A percentile compares a stretch with the other conserved stretches of the same genome.
phyloP scores from a whole-genome alignment of 768 basidiomycete genomes.

The Chalciporus chontae region DNA sequence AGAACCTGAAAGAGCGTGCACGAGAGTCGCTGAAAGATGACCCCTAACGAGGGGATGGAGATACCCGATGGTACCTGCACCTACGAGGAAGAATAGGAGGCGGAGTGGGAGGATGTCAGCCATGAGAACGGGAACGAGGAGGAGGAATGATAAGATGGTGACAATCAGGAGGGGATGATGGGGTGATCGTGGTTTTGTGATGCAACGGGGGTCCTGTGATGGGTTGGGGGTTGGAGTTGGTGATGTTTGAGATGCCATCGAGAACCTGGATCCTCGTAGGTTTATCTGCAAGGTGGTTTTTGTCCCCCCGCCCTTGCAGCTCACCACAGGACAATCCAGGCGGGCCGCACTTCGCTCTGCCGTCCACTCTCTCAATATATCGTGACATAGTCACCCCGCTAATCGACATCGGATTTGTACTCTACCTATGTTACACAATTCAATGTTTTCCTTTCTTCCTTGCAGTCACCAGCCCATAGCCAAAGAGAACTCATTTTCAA shows the following conservation, averaged over 20 bases:
- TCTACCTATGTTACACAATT: too few species aligned
- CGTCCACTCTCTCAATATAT: too few species aligned
- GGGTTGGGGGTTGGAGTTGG: background rate
- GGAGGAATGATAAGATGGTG: conserved; percentile 41
- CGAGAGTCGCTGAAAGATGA: background rate
- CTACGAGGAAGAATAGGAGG: conserved; percentile 36
- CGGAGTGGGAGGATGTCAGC: conserved; percentile 45
- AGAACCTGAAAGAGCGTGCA: conserved; percentile 10
- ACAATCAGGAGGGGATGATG: conserved; percentile 34
- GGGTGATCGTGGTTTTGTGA: background rate
- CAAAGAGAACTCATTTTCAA: too few species aligned
- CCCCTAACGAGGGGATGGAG: background rate
- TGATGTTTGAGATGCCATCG: conserved; percentile 4
- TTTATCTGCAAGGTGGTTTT: too few species aligned
- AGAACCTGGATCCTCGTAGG: conserved; percentile 40
- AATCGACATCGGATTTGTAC: too few species aligned
- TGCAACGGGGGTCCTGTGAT: conserved; percentile 11
- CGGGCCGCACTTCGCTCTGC: too few species aligned
- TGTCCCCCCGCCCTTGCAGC: too few species aligned
- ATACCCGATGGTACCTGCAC: conserved; percentile 11
- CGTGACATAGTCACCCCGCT: too few species aligned
- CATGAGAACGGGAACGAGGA: conserved; percentile 41
- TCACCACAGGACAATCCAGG: too few species aligned
- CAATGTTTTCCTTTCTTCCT: too few species aligned
- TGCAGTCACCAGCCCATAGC: too few species aligned